These are phyloP conservation scores for Pterocarpus santalinus DNA, from an alignment of 306 rosid genomes.

Conservation along the genomic window DNA sequence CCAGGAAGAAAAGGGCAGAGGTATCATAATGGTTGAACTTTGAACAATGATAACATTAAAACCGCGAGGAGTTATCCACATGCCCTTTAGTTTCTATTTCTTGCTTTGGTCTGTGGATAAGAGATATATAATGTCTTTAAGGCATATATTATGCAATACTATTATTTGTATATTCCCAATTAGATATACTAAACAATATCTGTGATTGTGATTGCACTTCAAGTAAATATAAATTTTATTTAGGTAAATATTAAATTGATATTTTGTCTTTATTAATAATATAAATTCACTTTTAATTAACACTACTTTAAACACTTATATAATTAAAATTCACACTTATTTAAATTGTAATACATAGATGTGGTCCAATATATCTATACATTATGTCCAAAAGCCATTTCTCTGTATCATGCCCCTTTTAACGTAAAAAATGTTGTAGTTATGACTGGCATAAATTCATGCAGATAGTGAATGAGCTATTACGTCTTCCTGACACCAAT, in stretches of 20 bases:
- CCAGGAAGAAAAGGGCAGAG: slow-evolving; percentile 89
- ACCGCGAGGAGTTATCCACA: not conserved
- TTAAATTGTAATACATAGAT: too few relatives aligned
- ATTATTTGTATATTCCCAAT: too few relatives aligned
- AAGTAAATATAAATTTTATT: too few relatives aligned
- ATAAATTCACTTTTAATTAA: too few relatives aligned
- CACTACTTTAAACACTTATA: too few relatives aligned
- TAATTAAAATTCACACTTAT: too few relatives aligned
- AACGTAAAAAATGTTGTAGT: not conserved
- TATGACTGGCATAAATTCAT: slow-evolving; percentile 32
- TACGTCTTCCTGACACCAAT: slow-evolving; percentile 68
- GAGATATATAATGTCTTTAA: not conserved
- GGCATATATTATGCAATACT: not conserved
- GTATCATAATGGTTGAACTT: slow-evolving; percentile 51
- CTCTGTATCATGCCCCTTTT: not conserved
- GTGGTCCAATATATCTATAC: too few relatives aligned
- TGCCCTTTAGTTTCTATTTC: not conserved
- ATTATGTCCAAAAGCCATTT: not conserved
- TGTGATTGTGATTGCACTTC: too few relatives aligned
- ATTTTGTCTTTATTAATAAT: too few relatives aligned
- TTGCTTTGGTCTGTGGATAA: not conserved
- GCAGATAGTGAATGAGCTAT: slow-evolving; percentile 85
- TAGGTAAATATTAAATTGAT: too few relatives aligned
- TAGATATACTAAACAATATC: too few relatives aligned
- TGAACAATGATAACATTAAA: not conserved